Evolutionary conservation across 1,139 yeast genomes (phyloP), one percentile per base, ranked within the genome.

Genomic region (Meyerozyma sp.): DNA sequence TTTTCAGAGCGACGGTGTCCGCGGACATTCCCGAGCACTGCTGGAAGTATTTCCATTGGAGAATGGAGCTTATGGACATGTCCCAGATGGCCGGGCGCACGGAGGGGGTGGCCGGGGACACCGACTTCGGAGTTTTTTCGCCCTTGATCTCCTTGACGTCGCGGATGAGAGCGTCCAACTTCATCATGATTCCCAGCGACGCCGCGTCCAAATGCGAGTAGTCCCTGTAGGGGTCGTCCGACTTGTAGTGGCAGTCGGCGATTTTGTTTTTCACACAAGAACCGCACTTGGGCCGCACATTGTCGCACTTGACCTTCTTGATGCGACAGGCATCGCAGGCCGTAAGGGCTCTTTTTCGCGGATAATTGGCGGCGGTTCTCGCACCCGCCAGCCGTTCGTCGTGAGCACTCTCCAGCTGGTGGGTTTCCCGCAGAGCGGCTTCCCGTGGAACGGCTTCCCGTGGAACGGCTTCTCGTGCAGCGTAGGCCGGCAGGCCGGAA

Each of bases 281-380:
- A 0, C 77, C 72, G 54, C 83, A 78, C 20, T 62, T 52, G 1
- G 83, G 83, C 49, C 75, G 63, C 26, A 54, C 57, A 44, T 79
- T 70, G 52, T 78, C 82, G 63, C 83, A 78, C 51, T 74, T 72
- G 44, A 73, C 66, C 50, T 75, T 75, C 49, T 70, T 72, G 28
- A 64, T 44, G 26, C 80, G 63, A 50, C 80, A 75, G 3, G 70
- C 61, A 45, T 73, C 78, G 53, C 80, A 75, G 0, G 80, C 78
- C 1, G 77, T 69, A 23, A 68, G 53, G 1, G 75, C 72, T 32
- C 79, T 53, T 51, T 65, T 66, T 29, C 79, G 49, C 4, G 69
- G 58, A 30, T 40, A 39, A n/a, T n/a, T 14, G 7, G 21, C 32
- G 3, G 2, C 14, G 32, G 14, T 11, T 28, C 8, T 28, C 32